Conservation (phyloP, 1,139 yeast genomes). For the Saccharomyces uvarum region DNA sequence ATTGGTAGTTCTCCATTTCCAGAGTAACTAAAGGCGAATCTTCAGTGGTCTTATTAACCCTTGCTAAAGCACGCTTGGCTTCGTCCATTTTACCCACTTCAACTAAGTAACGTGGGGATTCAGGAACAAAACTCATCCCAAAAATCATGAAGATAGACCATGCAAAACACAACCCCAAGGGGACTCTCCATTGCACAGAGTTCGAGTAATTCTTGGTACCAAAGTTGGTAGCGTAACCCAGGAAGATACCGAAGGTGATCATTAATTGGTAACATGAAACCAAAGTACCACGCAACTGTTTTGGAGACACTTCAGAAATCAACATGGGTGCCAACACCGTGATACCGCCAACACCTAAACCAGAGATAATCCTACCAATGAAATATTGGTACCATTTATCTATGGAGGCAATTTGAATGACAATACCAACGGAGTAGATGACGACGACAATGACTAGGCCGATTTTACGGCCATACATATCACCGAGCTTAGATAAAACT, state of each 20-base stretch:
- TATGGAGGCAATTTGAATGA: slow-evolving; percentile 53
- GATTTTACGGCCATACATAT: slow-evolving; percentile 53
- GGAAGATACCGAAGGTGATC: slow-evolving; percentile 53
- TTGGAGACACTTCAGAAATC: slow-evolving; percentile 59
- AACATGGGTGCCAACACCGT: slow-evolving; percentile 56
- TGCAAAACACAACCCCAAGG: slow-evolving; percentile 44
- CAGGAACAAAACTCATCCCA: slow-evolving; percentile 65
- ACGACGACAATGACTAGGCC: slow-evolving; percentile 48
- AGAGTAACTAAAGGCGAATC: slow-evolving; percentile 51
- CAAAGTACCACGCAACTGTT: slow-evolving; percentile 58
- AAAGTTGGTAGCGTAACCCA: slow-evolving; percentile 55
- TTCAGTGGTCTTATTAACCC: slow-evolving; percentile 45
- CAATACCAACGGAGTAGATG: slow-evolving; percentile 52
- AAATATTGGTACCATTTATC: slow-evolving; percentile 44
- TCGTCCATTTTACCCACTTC: slow-evolving; percentile 45
- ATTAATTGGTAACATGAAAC: slow-evolving; percentile 58
- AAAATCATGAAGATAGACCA: slow-evolving; percentile 37
- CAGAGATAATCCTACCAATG: slow-evolving; percentile 57
- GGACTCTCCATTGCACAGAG: slow-evolving; percentile 55
- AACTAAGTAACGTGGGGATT: slow-evolving; percentile 65
- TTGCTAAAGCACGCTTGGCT: slow-evolving; percentile 54
- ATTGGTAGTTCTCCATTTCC: slow-evolving; percentile 53
- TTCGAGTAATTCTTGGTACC: slow-evolving; percentile 43
- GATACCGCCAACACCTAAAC: slow-evolving; percentile 57
- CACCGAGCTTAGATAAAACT: slow-evolving; percentile 46